Evolutionary conservation across 2,329 filamentous ascomycete species (phyloP).

Genomic region (Clarireedia sp.): DNA sequence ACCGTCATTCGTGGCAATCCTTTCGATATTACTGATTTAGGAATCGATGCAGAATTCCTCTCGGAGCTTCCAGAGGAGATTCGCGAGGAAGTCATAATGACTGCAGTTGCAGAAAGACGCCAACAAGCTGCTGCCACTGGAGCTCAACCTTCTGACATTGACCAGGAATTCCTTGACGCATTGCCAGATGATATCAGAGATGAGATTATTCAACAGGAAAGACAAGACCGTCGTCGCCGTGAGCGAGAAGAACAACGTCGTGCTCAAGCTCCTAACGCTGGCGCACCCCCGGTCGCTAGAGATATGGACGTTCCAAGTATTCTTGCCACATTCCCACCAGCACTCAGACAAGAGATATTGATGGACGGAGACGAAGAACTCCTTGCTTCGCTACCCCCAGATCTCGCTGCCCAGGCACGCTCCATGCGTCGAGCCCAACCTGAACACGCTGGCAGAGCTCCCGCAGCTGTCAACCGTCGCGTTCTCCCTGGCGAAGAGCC

Average conservation of each 20-base stretch:
- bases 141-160: conserved; percentile 75
- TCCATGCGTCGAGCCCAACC: conserved; percentile 46
- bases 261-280: conserved; percentile 44
- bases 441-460: conserved; percentile 16
- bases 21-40: conserved; percentile 87
- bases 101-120: conserved; percentile 76
- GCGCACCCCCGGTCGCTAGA: conserved; percentile 41
- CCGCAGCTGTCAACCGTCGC: conserved; percentile 37
- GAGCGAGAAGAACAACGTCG: conserved; percentile 76
- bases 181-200: conserved; percentile 82
- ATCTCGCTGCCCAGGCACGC: conserved; percentile 79
- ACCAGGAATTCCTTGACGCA: conserved; percentile 88
- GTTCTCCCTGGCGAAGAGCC: conserved; percentile 35
- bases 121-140: conserved; percentile 64
- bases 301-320: conserved; percentile 92
- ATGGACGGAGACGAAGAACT: conserved; percentile 88
- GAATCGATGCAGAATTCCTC: conserved; percentile 90
- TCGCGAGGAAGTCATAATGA: conserved; percentile 89
- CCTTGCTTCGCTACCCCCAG: conserved; percentile 73
- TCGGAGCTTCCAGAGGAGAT: conserved; percentile 97
- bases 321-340: conserved; percentile 78
- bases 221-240: conserved; percentile 77
- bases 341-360: conserved; percentile 76
- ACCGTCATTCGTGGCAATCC: conserved; percentile 81
- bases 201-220: conserved; percentile 87